A percentile compares a stretch with the other conserved stretches of the same genome.
Conservation (phyloP, 2,329 filamentous ascomycete species). For the Tolypocladium album region DNA sequence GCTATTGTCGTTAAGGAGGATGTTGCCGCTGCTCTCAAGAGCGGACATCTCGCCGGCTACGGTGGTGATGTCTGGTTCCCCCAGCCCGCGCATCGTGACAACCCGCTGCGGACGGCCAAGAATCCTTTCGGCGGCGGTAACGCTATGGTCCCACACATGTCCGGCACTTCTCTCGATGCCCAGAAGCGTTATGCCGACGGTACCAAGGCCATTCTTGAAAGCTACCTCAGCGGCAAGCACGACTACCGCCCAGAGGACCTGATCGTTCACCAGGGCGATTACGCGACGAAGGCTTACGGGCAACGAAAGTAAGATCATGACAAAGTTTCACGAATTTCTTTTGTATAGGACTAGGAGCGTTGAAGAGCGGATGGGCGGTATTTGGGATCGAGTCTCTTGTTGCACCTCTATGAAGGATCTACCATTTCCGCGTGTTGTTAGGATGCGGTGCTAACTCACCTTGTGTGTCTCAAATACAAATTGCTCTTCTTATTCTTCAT, state of each 20-base stretch:
- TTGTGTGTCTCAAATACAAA: not conserved
- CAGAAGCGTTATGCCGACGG: slow-evolving; percentile 86
- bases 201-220: slow-evolving; percentile 80
- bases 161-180: slow-evolving; percentile 94
- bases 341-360: not conserved
- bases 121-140: slow-evolving; percentile 95
- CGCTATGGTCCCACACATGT: slow-evolving; percentile 99
- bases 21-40: slow-evolving; percentile 85
- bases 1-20: slow-evolving; percentile 99
- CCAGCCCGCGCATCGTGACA: slow-evolving; percentile 88
- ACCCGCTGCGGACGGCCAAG: slow-evolving; percentile 84
- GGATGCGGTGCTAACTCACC: not conserved
- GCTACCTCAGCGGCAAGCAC: slow-evolving; percentile 77
- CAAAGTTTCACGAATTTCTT: not conserved
- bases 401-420: not conserved
- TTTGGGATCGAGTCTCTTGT: not conserved
- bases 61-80: slow-evolving; percentile 93
- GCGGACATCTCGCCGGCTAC: slow-evolving; percentile 83
- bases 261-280: slow-evolving; percentile 82
- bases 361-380: not conserved
- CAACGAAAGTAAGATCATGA: slow-evolving; percentile 43
- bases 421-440: not conserved
- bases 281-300: slow-evolving; percentile 90
- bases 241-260: slow-evolving; percentile 88
- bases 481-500: not conserved